phyloP scores from a whole-genome alignment of 2,329 filamentous ascomycete species.

The Diplodia mutila region DNA sequence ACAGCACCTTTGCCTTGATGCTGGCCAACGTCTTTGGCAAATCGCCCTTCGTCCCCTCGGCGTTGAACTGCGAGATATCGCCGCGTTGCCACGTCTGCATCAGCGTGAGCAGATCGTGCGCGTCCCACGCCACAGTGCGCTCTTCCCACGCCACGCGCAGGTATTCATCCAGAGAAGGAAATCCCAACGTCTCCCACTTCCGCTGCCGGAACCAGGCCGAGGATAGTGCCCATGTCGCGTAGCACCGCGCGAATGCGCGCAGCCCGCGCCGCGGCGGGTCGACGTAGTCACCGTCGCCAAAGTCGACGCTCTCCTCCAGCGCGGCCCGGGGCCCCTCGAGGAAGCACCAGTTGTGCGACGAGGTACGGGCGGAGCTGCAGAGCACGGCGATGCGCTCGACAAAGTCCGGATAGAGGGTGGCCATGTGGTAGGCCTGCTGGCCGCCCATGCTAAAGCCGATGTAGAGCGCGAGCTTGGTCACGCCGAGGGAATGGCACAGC shows the following conservation, averaged over 20 bases:
- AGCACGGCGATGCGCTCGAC: conserved; percentile 48
- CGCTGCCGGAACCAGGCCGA: conserved; percentile 47
- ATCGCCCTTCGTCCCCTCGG: conserved; percentile 34
- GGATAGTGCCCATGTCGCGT: conserved; percentile 47
- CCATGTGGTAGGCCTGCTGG: conserved; percentile 58
- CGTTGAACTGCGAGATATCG: conserved; percentile 38
- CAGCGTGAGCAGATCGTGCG: conserved; percentile 45
- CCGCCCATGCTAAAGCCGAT: conserved; percentile 63
- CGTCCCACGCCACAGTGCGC: conserved; percentile 35
- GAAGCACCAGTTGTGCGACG: conserved; percentile 58
- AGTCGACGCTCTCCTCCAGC: conserved; percentile 49
- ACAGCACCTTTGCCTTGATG: conserved; percentile 42
- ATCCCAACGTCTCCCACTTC: conserved; percentile 42
- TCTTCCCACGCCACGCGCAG: conserved; percentile 39
- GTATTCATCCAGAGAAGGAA: conserved; percentile 33
- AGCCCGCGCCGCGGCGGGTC: conserved; percentile 28
- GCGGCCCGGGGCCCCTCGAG: conserved; percentile 59
- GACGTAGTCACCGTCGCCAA: conserved; percentile 28
- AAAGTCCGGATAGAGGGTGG: conserved; percentile 55
- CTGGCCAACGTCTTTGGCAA: conserved; percentile 40
- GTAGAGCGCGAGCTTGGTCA: conserved; percentile 52
- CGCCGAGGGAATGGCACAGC: conserved; percentile 48
- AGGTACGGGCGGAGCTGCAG: conserved; percentile 56
- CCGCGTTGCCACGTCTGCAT: conserved; percentile 49
- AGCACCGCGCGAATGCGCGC: conserved; percentile 45